Base-by-base conservation (phyloP, 1,284 basidiomycete species). In the Apiotrichum mycotoxinovorans region DNA sequence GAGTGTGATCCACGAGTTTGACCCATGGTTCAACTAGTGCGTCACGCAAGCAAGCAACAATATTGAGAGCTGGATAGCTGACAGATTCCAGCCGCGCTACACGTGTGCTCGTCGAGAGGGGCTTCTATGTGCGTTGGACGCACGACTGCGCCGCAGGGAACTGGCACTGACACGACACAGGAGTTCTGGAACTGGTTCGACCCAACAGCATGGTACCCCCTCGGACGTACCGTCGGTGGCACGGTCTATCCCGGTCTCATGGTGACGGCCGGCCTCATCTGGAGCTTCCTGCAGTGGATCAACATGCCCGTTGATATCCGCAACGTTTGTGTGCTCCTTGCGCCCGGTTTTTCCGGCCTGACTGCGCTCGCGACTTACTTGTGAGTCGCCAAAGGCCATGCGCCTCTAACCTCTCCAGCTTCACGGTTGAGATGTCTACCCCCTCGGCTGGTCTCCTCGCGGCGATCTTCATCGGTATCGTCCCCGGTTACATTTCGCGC, bases 171-270 rank as follows among this genome's bases (percentile, higher is more conserved):
- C 40, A 14, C 27, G 18, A 10, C 43, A 20, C 68, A 92, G 92
- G 93, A 88, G 85, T 98, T 94, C 79, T 98, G 91, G 95, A 98
- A 99, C 76, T 98, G 96, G 96, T 99, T 98, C 76, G 96, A 99
- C 78, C 92, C 94, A 34, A 96, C 96, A 7, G 94, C 94, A 68
- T 95, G 91, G 96, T 98, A 98, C 73, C 96, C 96, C 15, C 86
- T 99, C 2, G 96, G 96, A 47, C 89, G 96, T 71, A 93, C 96
- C 49, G 95, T 98, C 43, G 96, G 96, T 54, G 95, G 95, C 46
- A 98, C 96, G 12, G 89, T 98, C 70, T 99, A 98, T 75, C 96
- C 96, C 3, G 96, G 92, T 65, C 81, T 98, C 45, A 98, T 98
- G 95, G 90, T 91, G 30, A 98, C 96, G 14, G 92, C 90, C 64